Conservation (phyloP, 345 rosid genomes). For the Eucalyptus marginata region DNA sequence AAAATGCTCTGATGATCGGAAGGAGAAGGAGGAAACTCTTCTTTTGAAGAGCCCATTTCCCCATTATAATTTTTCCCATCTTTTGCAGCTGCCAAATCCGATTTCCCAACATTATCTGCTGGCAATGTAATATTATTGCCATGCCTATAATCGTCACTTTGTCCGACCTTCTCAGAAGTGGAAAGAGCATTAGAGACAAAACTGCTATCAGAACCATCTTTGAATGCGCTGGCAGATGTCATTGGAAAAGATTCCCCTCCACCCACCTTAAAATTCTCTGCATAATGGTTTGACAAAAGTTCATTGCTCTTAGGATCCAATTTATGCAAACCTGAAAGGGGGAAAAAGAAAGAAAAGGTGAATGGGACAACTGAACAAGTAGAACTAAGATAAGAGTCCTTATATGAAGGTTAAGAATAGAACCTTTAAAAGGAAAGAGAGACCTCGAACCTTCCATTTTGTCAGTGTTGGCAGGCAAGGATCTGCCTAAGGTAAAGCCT, state of each 20-base stretch:
- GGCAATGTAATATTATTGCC: slow-evolving; percentile 4
- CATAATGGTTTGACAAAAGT: background rate
- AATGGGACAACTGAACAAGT: background rate
- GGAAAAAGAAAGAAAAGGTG: background rate
- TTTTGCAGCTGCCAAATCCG: slow-evolving; percentile 9
- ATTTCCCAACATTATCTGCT: background rate
- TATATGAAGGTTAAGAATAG: background rate
- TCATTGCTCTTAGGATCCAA: background rate
- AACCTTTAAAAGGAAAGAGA: background rate
- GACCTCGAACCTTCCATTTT: background rate
- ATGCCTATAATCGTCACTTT: slow-evolving; percentile 4
- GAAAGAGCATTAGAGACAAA: background rate
- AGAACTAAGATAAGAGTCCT: background rate
- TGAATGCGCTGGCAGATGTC: background rate
- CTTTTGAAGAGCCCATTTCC: slow-evolving; percentile 47
- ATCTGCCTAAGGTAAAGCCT: background rate
- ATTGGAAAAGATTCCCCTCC: slow-evolving; percentile 17
- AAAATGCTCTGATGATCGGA: slow-evolving; percentile 95
- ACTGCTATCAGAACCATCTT: background rate
- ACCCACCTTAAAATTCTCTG: slow-evolving; percentile 11
- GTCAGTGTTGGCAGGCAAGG: slow-evolving; percentile 5
- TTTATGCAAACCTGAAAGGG: background rate
- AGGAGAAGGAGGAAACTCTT: slow-evolving; percentile 83
- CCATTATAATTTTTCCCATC: slow-evolving; percentile 18
- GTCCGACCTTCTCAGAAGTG: slow-evolving; percentile 3